Evolutionary conservation across 345 rosid species (phyloP), one percentile per base, ranked within the genome.

Genomic region (Kandelia obovata): DNA sequence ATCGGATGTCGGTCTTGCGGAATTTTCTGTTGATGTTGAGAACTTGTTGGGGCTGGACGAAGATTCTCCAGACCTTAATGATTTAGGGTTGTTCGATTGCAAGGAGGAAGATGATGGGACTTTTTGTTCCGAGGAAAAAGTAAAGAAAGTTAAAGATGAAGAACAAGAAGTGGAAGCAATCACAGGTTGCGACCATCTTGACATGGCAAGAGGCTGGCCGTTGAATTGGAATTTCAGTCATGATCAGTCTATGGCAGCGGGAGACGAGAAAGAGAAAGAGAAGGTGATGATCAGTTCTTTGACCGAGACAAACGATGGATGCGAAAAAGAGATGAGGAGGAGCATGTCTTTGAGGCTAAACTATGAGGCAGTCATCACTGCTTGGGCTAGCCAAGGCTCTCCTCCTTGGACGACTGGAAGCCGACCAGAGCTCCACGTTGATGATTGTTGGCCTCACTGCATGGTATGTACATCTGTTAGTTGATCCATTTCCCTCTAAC

Each of bases 381-480:
- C 88, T 53, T 86, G 90, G 90, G 81, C 70, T 17, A 82, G 66
- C 74, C 80, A 73, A 27, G 83, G 85, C 47, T 76, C 80, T 23
- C 88, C 86, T 2, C 90, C 88, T 1, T 86, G 90, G 90, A 77
- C 79, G 25, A 71, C 80, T 6, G 90, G 80, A 66, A 75, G 34
- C 73, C 75, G 81, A 19, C 88, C 86, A 6, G 73, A 80, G 51
- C 47, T 78, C 61, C 70, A 79, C 30, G 66, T 66, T 32, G 60
- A 58, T 23, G 72, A 77, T 16, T 70, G 79, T 51, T 84, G 80
- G 85, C 77, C 78, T 52, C 61, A 77, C 23, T 75, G 52, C 71
- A 28, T 52, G 86, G 90, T 86, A 82, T 43, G 13, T 43, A 37
- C 35, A 23, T 65, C 53, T 68, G 56, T 46, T 10, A 23, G 28